Percentiles rank a stretch among this genome's conserved stretches.
phyloP scores from a whole-genome alignment of 2,329 filamentous ascomycete genomes.

The Parastagonospora nodorum region DNA sequence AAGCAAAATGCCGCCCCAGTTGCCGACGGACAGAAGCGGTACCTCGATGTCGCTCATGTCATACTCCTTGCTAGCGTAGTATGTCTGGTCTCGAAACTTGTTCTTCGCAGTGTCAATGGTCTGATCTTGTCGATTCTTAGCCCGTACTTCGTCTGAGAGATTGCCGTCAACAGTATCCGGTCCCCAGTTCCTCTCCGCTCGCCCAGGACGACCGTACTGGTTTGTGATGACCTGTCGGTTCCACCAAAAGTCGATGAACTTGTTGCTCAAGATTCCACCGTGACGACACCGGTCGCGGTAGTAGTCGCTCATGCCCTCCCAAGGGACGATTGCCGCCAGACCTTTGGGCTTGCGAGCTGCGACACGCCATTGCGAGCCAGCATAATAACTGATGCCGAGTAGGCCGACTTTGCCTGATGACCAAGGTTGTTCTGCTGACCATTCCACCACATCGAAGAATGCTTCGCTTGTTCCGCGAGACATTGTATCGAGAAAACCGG shows the following conservation, averaged over 20 bases:
- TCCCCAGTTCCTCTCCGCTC: constrained; percentile 59
- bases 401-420: constrained; percentile 57
- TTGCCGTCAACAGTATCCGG: constrained; percentile 64
- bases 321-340: constrained; percentile 57
- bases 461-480: constrained; percentile 57
- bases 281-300: constrained; percentile 54
- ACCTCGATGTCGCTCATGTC: constrained; percentile 69
- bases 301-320: constrained; percentile 63
- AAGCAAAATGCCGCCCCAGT: constrained; percentile 73
- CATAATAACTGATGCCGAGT: constrained; percentile 59
- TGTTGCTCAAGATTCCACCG: constrained; percentile 45
- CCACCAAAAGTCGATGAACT: constrained; percentile 64
- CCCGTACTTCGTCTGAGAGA: constrained; percentile 58
- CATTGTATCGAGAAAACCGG: constrained; percentile 60
- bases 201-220: constrained; percentile 66
- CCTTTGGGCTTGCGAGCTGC: constrained; percentile 59
- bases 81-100: constrained; percentile 65
- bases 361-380: constrained; percentile 61
- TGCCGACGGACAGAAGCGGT: constrained; percentile 68
- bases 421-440: constrained; percentile 58
- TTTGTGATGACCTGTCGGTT: constrained; percentile 68
- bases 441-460: constrained; percentile 59
- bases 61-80: constrained; percentile 70
- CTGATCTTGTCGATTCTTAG: constrained; percentile 52
- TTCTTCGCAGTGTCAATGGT: constrained; percentile 47